Evolutionary conservation across 306 rosid species (phyloP).

Genomic region (Cicer arietinum): DNA sequence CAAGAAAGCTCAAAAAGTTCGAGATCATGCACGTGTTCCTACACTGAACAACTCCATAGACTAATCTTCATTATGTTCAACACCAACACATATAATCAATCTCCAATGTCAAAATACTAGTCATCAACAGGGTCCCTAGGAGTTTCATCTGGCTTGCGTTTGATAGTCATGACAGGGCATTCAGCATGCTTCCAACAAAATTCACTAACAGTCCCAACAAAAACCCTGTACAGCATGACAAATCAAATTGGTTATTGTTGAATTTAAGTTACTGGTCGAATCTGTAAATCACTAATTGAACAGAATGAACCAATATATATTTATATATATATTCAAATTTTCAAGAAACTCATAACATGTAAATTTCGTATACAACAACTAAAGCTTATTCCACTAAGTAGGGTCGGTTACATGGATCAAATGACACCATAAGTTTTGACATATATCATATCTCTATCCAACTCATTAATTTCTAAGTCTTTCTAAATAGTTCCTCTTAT

Average conservation of each 20-base stretch:
- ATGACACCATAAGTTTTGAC: too few species aligned
- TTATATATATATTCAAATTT: background rate
- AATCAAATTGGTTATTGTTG: background rate
- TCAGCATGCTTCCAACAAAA: constrained; percentile 95
- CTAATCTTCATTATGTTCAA: constrained; percentile 23
- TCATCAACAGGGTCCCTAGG: constrained; percentile 97
- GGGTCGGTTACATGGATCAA: too few species aligned
- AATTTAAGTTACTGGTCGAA: background rate
- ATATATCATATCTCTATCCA: too few species aligned
- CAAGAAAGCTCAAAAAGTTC: constrained; percentile 16
- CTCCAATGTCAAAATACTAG: constrained; percentile 49
- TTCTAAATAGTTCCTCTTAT: too few species aligned
- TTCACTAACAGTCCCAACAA: constrained; percentile 97
- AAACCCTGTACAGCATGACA: constrained; percentile 66
- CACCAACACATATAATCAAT: constrained; percentile 23
- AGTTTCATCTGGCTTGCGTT: constrained; percentile 79
- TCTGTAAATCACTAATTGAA: background rate
- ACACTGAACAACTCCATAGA: constrained; percentile 31
- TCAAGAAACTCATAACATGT: background rate
- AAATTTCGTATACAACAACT: background rate
- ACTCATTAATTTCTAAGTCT: too few species aligned
- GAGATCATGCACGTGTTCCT: constrained; percentile 17
- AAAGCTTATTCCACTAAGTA: too few species aligned
- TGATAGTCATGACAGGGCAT: constrained; percentile 93
- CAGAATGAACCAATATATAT: background rate